phyloP scores from a whole-genome alignment of 371 early-diverging fungal species.

The Conidiobolus coronatus region DNA sequence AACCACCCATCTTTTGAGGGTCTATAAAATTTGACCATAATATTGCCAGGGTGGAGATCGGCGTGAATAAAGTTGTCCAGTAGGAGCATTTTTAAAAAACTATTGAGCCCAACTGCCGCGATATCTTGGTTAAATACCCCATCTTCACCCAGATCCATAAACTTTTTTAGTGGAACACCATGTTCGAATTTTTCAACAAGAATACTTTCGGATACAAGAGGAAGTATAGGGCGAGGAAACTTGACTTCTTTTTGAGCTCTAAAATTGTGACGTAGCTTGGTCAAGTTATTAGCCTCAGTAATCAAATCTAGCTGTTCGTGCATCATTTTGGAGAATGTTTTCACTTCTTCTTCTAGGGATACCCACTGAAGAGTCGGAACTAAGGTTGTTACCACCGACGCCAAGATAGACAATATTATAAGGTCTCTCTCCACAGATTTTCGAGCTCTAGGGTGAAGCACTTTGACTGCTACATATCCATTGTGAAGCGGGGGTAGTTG shows the following conservation, averaged over 20 bases:
- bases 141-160: conserved; percentile 26
- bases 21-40: conserved; percentile 61
- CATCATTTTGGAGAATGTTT: conserved; percentile 84
- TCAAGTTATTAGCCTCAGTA: conserved; percentile 54
- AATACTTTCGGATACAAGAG: conserved; percentile 37
- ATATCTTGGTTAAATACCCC: conserved; percentile 39
- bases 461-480: conserved; percentile 72
- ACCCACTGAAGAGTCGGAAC: conserved; percentile 67
- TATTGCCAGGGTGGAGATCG: conserved; percentile 87
- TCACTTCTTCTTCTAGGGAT: conserved; percentile 66
- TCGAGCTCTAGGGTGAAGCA: conserved; percentile 68
- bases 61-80: conserved; percentile 84
- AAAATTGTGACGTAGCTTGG: conserved; percentile 46
- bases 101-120: conserved; percentile 32
- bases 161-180: conserved; percentile 45
- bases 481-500: conserved; percentile 10
- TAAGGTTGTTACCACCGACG: conserved; percentile 21
- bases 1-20: conserved; percentile 12
- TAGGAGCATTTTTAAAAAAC: conserved; percentile 54
- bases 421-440: conserved; percentile 51
- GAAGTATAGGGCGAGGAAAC: conserved; percentile 45
- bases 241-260: conserved; percentile 17
- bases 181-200: conserved; percentile 64
- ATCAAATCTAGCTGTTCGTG: conserved; percentile 66
- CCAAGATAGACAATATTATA: conserved; percentile 46